Percentiles rank a stretch among this genome's conserved stretches.
Conservation (phyloP, 805 yeast genomes). For the Aciculoconidium aculeatum region DNA sequence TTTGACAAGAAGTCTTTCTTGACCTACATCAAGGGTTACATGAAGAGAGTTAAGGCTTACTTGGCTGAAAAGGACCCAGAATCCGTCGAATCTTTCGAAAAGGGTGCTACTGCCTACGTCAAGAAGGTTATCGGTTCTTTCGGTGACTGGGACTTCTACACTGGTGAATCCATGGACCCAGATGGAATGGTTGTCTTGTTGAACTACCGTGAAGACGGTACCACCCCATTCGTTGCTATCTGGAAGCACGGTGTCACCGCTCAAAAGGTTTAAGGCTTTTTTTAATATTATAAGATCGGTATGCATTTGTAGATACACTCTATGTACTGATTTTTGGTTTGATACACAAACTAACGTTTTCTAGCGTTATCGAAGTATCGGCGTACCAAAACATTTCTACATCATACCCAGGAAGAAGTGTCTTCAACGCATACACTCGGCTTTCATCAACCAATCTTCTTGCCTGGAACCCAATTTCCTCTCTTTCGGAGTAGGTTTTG, state of each 20-base stretch:
- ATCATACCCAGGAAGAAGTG: constrained; percentile 27
- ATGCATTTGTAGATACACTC: too few species aligned
- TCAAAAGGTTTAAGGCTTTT: constrained; percentile 81
- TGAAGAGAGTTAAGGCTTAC: constrained; percentile 91
- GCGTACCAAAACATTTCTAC: constrained; percentile 58
- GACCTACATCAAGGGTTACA: constrained; percentile 97
- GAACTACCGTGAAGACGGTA: constrained; percentile 99
- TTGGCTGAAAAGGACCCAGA: constrained; percentile 90
- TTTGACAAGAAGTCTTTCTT: constrained; percentile 98
- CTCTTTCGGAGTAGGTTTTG: constrained; percentile 42
- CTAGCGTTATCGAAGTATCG: constrained; percentile 52
- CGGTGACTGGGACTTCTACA: constrained; percentile 99
- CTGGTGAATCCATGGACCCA: constrained; percentile 99
- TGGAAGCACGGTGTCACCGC: constrained; percentile 98
- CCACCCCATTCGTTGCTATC: constrained; percentile 93
- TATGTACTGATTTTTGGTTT: too few species aligned
- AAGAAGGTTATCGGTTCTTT: constrained; percentile 93
- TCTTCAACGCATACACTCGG: constrained; percentile 45
- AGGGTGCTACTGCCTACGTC: constrained; percentile 94
- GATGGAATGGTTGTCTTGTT: constrained; percentile 96
- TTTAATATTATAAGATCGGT: too few species aligned
- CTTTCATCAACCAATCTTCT: constrained; percentile 73
- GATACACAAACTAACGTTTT: constrained; percentile 53
- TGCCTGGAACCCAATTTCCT: constrained; percentile 57
- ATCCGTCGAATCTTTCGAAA: constrained; percentile 80